Percentiles rank a stretch among this genome's conserved stretches.
Evolutionary conservation across 148 eudicot genomes (phyloP).

Genomic region (Bassia scoparia): DNA sequence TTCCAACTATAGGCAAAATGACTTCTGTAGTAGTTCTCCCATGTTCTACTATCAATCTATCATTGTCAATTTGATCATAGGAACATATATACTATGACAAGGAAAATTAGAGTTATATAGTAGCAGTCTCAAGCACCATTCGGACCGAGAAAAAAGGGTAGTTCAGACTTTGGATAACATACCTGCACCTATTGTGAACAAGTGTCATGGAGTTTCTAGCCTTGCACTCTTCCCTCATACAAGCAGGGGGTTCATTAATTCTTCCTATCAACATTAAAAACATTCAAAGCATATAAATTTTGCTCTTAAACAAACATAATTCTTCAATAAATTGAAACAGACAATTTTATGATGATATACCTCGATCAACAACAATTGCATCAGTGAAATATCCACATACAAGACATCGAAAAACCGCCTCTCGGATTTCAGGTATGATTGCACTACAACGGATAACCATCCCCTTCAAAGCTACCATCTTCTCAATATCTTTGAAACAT

Average conservation of each 20-base stretch:
- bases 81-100: neutral
- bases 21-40: neutral
- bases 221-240: slow-evolving; percentile 80
- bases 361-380: slow-evolving; percentile 84
- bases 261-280: slow-evolving; percentile 48
- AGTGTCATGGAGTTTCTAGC: slow-evolving; percentile 83
- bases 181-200: slow-evolving; percentile 98
- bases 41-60: neutral
- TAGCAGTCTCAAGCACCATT: neutral
- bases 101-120: neutral
- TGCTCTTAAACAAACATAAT: neutral
- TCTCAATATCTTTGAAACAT: slow-evolving; percentile 68
- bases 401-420: slow-evolving; percentile 91
- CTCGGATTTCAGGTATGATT: slow-evolving; percentile 91
- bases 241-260: slow-evolving; percentile 75
- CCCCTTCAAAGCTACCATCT: slow-evolving; percentile 94
- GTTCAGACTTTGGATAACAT: slow-evolving; percentile 1
- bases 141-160: neutral
- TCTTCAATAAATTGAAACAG: neutral
- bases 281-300: neutral
- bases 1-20: neutral
- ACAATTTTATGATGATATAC: slow-evolving; percentile 30
- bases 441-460: slow-evolving; percentile 91
- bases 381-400: slow-evolving; percentile 86
- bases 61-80: no score